Evolutionary conservation across 2,329 filamentous ascomycete species (phyloP), one percentile per base, ranked within the genome.

Genomic region (Penicillium paneum): DNA sequence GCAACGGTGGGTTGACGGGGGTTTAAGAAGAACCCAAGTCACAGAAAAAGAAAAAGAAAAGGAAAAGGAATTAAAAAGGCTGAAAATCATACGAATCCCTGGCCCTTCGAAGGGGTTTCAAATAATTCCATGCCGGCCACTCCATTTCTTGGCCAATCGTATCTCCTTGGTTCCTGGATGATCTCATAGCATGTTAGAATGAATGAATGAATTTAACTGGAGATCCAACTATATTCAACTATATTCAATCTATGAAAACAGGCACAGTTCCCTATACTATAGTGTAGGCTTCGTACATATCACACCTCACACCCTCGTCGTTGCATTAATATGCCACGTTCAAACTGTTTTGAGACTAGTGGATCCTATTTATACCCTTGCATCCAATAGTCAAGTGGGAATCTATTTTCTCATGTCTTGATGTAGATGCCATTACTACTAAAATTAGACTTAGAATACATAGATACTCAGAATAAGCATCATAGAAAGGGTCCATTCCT

Each of bases 101-200:
- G 29, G 13, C 46, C 51, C 39, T 54, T 49, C 15, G 39, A 50
- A 44, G 52, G 52, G 52, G 52, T 31, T 53, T 35, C 36, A 42
- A 49, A 49, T 39, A 44, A 54, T 36, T 54, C 46, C 52, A 54
- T 54, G 49, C 52, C 52, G 46, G 52, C 52, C 52, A 54, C 52
- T 50, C n/a, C 17, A 50, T 39, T 50, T 54, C 52, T 50, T 49
- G 46, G 46, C 52, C 40, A 54, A 49, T 49, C n/a, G 44, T 35
- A 31, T 32, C 12, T 29, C 35, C 39, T 31, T 52, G 36, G 35
- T 53, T 31, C 51, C 45, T 49, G 44, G 12, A 53, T 49, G 38
- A 49, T 53, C 24, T 43, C 26, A 49, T 41, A 26, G 10, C 1
- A 26, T 26, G 13, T 11, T 24, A 10, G 12, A 34, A 15, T 40